Conservation (phyloP, 2,329 filamentous ascomycete species). For the Aspergillus flavus region DNA sequence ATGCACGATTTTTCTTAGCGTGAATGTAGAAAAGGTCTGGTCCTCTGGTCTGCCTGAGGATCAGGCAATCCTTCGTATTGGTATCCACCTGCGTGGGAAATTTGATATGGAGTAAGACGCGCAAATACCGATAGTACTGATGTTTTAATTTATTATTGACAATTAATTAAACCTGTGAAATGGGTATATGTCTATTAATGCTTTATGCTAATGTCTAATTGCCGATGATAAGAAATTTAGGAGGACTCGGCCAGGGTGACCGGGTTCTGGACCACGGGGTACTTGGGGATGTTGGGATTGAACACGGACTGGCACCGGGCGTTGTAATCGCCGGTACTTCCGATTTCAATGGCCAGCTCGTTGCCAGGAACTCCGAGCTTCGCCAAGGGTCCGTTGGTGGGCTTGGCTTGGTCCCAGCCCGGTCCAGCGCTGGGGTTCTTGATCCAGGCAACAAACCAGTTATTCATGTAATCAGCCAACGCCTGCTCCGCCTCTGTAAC, state of each 20-base stretch:
- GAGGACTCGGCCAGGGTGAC: conserved; percentile 12
- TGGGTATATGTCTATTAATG: conserved; percentile 3
- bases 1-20: neutral
- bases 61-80: neutral
- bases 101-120: neutral
- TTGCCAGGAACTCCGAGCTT: conserved; percentile 22
- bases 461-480: conserved; percentile 24
- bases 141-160: neutral
- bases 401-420: conserved; percentile 20
- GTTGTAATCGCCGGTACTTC: conserved; percentile 23
- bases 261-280: conserved; percentile 23
- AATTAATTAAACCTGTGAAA: neutral
- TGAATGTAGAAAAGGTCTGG: neutral
- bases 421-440: conserved; percentile 22
- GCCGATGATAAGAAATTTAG: neutral
- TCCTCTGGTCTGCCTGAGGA: neutral
- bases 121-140: neutral
- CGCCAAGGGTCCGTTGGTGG: conserved; percentile 21
- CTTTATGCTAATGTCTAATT: neutral
- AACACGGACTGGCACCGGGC: conserved; percentile 24
- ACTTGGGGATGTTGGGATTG: conserved; percentile 22
- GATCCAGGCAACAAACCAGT: conserved; percentile 28
- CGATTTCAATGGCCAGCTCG: conserved; percentile 20
- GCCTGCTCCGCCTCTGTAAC: conserved; percentile 21
- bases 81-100: neutral